phyloP scores from a whole-genome alignment of 83 land plant species.

The Picea abies region DNA sequence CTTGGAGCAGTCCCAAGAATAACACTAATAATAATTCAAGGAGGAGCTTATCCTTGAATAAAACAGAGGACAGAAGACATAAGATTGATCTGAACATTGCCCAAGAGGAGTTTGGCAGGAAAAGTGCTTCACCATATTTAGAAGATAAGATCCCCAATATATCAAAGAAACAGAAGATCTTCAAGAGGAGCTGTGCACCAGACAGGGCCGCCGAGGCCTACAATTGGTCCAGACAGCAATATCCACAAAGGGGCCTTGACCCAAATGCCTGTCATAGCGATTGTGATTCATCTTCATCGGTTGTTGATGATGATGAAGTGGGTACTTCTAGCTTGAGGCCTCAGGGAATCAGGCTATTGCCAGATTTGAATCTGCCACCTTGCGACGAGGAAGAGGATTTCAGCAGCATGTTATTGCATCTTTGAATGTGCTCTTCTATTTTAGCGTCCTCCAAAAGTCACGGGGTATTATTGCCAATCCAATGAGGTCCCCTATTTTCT shows the following conservation, averaged over 20 bases:
- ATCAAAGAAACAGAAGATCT: too few relatives aligned
- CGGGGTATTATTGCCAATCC: not conserved
- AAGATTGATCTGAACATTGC: too few relatives aligned
- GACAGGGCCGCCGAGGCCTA: too few relatives aligned
- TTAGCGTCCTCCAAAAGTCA: not conserved
- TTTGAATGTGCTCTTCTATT: not conserved
- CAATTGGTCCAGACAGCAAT: constrained; percentile 18
- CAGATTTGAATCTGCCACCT: constrained; percentile 22
- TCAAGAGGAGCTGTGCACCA: too few relatives aligned
- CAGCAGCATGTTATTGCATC: constrained; percentile 5
- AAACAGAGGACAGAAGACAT: too few relatives aligned
- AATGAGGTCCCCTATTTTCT: constrained; percentile 1
- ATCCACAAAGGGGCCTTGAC: constrained; percentile 4
- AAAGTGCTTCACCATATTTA: too few relatives aligned
- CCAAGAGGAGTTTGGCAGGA: too few relatives aligned
- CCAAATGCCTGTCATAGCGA: constrained; percentile 16
- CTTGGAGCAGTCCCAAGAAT: too few relatives aligned
- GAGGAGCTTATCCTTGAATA: too few relatives aligned
- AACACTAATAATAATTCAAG: too few relatives aligned
- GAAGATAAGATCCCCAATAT: too few relatives aligned
- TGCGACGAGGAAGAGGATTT: constrained; percentile 17
- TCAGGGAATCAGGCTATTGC: constrained; percentile 4
- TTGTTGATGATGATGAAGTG: constrained; percentile 17
- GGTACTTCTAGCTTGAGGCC: constrained; percentile 13
- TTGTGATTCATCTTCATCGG: constrained; percentile 22